A percentile compares a stretch with the other conserved stretches of the same genome.
phyloP scores from a whole-genome alignment of 371 early-diverging fungal genomes.

The Polyrhizophydium stewartii region DNA sequence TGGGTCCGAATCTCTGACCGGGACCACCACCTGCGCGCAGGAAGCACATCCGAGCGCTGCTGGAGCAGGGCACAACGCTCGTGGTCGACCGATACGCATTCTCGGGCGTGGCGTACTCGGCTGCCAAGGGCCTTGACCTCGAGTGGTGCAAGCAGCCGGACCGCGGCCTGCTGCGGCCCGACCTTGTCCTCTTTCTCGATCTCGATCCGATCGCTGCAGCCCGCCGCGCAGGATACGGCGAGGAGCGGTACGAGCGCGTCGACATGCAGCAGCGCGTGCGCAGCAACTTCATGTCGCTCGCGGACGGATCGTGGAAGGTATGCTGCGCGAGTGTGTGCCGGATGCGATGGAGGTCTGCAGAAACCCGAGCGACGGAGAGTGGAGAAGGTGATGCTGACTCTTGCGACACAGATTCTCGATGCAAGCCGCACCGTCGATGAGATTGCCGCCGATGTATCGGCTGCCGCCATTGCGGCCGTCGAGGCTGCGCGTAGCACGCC shows the following conservation, averaged over 20 bases:
- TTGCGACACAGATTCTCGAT: background rate
- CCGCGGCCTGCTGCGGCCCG: conserved; percentile 78
- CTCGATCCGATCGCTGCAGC: conserved; percentile 71
- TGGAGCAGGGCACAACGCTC: conserved; percentile 66
- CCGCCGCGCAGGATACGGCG: conserved; percentile 86
- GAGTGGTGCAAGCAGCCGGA: conserved; percentile 92
- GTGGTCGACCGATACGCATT: conserved; percentile 97
- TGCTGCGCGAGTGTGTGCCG: background rate
- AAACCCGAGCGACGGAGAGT: too few species aligned
- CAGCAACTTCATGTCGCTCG: conserved; percentile 51
- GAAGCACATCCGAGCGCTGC: conserved; percentile 12
- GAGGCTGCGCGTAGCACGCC: too few species aligned
- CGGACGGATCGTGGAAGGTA: conserved; percentile 61
- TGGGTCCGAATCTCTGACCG: conserved; percentile 12
- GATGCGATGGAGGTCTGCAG: conserved; percentile 7
- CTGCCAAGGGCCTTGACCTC: conserved; percentile 84
- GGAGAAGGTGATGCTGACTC: background rate
- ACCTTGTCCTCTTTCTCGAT: conserved; percentile 86
- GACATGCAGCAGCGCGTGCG: conserved; percentile 83
- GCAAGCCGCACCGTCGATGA: background rate
- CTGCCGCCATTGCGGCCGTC: too few species aligned
- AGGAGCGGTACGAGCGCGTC: conserved; percentile 89
- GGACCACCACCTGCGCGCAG: background rate
- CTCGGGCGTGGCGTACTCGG: conserved; percentile 94
- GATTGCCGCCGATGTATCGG: background rate